Percentiles rank a stretch among this genome's conserved stretches.
Conservation (phyloP, 805 yeast species). For the Maudiozyma pseudohumilis region DNA sequence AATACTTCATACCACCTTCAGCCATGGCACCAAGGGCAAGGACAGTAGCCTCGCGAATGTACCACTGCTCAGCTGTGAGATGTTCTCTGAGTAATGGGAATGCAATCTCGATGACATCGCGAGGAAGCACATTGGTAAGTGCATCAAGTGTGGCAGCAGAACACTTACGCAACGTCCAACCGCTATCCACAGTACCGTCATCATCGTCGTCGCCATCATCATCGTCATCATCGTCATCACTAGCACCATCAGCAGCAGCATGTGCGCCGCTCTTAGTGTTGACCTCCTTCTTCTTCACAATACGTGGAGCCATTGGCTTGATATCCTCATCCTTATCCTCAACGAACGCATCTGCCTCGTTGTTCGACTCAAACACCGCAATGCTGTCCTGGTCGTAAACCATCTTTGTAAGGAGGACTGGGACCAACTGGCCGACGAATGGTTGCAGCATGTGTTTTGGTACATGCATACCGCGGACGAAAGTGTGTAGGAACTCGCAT, state of each 20-base stretch:
- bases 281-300: constrained; percentile 38
- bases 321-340: constrained; percentile 86
- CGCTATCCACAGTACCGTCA: constrained; percentile 54
- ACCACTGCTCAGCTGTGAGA: constrained; percentile 70
- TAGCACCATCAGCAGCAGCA: constrained; percentile 42
- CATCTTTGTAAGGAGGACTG: constrained; percentile 71
- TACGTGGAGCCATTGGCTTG: constrained; percentile 66
- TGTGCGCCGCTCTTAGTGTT: constrained; percentile 39
- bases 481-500: constrained; percentile 76
- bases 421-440: constrained; percentile 55
- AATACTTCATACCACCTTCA: constrained; percentile 70
- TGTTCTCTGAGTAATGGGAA: constrained; percentile 69
- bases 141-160: constrained; percentile 88
- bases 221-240: constrained; percentile 44
- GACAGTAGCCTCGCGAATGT: constrained; percentile 84
- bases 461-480: constrained; percentile 51
- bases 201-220: constrained; percentile 69
- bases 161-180: constrained; percentile 90
- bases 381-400: constrained; percentile 80
- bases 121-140: constrained; percentile 58
- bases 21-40: constrained; percentile 93
- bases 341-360: constrained; percentile 61
- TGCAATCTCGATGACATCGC: constrained; percentile 52
- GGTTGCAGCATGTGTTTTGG: constrained; percentile 47
- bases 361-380: constrained; percentile 45